These are phyloP conservation scores for Calophaca sinica DNA, from an alignment of 306 rosid species.

Conservation along the genomic window DNA sequence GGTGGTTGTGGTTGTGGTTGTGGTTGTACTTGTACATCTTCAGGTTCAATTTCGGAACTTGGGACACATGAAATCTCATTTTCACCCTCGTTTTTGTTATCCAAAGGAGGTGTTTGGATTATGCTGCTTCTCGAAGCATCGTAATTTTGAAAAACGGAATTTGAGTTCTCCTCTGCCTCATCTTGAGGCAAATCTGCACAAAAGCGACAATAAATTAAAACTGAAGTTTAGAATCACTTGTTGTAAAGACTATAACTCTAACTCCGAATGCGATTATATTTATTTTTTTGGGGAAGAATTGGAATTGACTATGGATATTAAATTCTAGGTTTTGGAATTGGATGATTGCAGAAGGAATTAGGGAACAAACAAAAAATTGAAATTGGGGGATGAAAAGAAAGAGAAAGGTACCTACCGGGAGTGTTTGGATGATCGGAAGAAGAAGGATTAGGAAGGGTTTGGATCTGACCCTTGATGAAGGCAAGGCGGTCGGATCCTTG, in stretches of 20 bases:
- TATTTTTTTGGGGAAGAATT: not conserved
- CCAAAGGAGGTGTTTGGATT: constrained; percentile 35
- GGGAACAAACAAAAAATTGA: too few relatives aligned
- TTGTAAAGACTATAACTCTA: too few relatives aligned
- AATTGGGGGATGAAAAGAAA: not conserved
- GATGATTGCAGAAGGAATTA: not conserved
- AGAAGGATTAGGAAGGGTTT: constrained; percentile 34
- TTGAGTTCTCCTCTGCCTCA: constrained; percentile 44
- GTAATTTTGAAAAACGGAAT: constrained; percentile 45
- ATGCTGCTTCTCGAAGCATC: constrained; percentile 26
- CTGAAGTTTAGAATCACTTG: not conserved
- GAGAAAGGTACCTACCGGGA: constrained; percentile 45
- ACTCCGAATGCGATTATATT: too few relatives aligned
- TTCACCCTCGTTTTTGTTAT: constrained; percentile 17
- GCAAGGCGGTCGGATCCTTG: constrained; percentile 85
- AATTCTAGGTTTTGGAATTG: not conserved
- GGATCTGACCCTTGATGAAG: constrained; percentile 73
- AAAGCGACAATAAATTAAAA: not conserved
- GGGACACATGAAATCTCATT: constrained; percentile 39
- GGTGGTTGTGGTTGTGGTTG: not conserved
- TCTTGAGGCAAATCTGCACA: constrained; percentile 55
- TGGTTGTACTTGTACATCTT: not conserved
- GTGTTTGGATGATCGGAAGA: constrained; percentile 40
- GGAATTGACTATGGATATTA: not conserved
- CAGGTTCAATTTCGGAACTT: constrained; percentile 47